These are phyloP conservation scores for Fusarium mexicanum DNA, from an alignment of 2,329 filamentous ascomycete genomes.

Conservation along the genomic window DNA sequence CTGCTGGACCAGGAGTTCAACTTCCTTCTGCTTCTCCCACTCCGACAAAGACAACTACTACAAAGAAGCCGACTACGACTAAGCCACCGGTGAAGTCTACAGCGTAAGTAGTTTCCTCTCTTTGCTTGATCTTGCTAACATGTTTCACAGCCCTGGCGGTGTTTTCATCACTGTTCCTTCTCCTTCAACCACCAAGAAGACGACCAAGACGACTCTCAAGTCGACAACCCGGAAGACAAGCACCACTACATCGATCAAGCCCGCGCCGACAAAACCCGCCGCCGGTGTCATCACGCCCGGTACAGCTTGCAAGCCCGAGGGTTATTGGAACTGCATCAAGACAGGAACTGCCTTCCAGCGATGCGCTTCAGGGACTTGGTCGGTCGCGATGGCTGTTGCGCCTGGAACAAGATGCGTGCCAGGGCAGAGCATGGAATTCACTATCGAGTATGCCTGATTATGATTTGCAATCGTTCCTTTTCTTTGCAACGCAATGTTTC, in stretches of 20 bases:
- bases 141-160: slow-evolving; percentile 5
- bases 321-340: slow-evolving; percentile 34
- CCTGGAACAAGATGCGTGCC: slow-evolving; percentile 60
- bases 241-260: neutral
- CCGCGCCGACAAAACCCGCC: slow-evolving; percentile 15
- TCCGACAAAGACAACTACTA: slow-evolving; percentile 5
- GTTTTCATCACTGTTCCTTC: slow-evolving; percentile 17
- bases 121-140: neutral
- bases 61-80: neutral
- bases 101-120: neutral
- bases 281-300: slow-evolving; percentile 19
- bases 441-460: slow-evolving; percentile 18
- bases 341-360: slow-evolving; percentile 59
- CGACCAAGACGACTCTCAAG: slow-evolving; percentile 25
- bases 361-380: slow-evolving; percentile 67
- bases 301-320: slow-evolving; percentile 41
- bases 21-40: slow-evolving; percentile 23
- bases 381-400: slow-evolving; percentile 57
- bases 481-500: neutral
- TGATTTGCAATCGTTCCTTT: neutral
- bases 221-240: slow-evolving; percentile 18
- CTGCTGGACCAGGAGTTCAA: slow-evolving; percentile 32
- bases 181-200: slow-evolving; percentile 9
- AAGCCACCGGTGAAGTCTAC: slow-evolving; percentile 20
- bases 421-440: slow-evolving; percentile 41